phyloP scores from a whole-genome alignment of 148 eudicot genomes.

The Cornus suecica region DNA sequence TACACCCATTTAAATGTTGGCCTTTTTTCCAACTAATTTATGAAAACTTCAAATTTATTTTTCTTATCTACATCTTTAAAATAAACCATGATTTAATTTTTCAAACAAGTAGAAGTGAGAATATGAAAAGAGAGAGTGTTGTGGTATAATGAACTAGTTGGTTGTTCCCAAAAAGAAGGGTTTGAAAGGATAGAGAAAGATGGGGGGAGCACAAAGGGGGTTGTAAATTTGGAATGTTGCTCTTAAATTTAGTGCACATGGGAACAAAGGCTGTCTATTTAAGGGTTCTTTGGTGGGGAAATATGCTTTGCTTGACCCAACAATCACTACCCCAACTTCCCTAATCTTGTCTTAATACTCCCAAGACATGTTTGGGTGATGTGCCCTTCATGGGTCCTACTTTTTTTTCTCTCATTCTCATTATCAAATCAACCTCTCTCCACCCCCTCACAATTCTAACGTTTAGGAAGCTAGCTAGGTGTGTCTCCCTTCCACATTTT shows the following conservation, averaged over 20 bases:
- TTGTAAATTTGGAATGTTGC: constrained; percentile 46
- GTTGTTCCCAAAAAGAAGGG: constrained; percentile 18
- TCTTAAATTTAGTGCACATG: constrained; percentile 62
- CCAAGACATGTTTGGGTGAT: constrained; percentile 56
- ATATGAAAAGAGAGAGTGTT: background rate
- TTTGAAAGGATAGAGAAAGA: constrained; percentile 5
- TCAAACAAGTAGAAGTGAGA: too few relatives aligned
- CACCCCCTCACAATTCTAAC: constrained; percentile 8
- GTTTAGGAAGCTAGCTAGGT: background rate
- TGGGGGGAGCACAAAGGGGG: constrained; percentile 24
- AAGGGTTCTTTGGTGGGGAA: constrained; percentile 39
- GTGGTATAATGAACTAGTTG: background rate
- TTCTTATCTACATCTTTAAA: too few relatives aligned
- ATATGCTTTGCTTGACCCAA: constrained; percentile 50
- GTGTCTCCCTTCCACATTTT: constrained; percentile 14
- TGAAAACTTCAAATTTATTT: too few relatives aligned
- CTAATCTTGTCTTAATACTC: constrained; percentile 62
- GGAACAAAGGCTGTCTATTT: constrained; percentile 39
- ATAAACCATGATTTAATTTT: too few relatives aligned
- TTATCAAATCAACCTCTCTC: too few relatives aligned
- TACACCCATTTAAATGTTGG: too few relatives aligned
- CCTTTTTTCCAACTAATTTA: too few relatives aligned
- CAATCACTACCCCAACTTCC: constrained; percentile 36
- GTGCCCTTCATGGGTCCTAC: constrained; percentile 42
- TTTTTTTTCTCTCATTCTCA: too few relatives aligned